Evolutionary conservation across 2,329 filamentous ascomycete genomes (phyloP), one percentile per base, ranked within the genome.

Genomic region (Pseudogymnoascus sp.): DNA sequence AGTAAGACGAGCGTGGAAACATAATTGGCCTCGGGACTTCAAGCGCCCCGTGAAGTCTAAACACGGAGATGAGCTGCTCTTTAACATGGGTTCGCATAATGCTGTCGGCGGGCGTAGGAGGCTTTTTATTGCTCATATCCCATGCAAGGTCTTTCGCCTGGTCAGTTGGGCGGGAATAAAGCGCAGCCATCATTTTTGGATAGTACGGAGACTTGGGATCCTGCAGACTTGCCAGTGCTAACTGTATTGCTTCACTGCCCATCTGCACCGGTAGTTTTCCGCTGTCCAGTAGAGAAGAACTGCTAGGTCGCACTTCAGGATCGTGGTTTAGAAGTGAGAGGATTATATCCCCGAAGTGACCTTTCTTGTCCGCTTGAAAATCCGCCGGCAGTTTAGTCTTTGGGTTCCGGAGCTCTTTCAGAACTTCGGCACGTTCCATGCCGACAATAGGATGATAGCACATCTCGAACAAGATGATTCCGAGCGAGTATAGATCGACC

Each of bases 381-480:
- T 90, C 86, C 0, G 78, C 67, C 1, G 94, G 93, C 28, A 97
- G 79, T 4, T 77, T 74, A 38, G 91, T 86, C 11, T 84, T 78
- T 38, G 84, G 82, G 66, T 85, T 81, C 50, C 90, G 83, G 41
- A 97, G 79, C 60, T 81, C 77, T 59, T 87, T 81, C 28, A 97
- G 78, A 3, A 86, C 81, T 59, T 80, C 74, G 1, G 81, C 82
- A 64, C 85, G 80, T 67, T 87, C 81, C 83, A 87, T 87, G 4
- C 84, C 84, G 9, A 78, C 66, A 70, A 86, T 78, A 0, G 83
- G 79, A 34, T 78, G 74, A 65, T 86, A 92, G 69, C 89, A 95
- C 94, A 99, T 99, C 74, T 99, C 94, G 67, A 97, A 97, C 75
- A 99, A 96, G 62, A 99, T 97, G 65, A 99, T 89, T 0, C 94